Evolutionary conservation across 1,139 yeast genomes (phyloP), one percentile per base, ranked within the genome.

Genomic region (Sugiyamaella paludigena): DNA sequence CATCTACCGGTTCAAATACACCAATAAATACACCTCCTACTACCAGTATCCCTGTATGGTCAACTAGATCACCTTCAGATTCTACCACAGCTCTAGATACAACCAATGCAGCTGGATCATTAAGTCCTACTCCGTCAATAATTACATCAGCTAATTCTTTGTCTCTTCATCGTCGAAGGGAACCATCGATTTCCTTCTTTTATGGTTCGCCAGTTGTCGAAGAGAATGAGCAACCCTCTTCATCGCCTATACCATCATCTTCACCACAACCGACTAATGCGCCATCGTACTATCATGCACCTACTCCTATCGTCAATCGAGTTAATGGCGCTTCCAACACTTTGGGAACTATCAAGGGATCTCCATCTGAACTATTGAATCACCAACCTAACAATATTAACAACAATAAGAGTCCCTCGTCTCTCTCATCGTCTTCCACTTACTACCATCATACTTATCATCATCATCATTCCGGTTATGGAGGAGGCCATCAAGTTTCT

Each of bases 261-360:
- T 10, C 19, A 29, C 13, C 15, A 11, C 15, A 6, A 19, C 24
- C 24, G 5, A 19, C 24, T 5, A 19, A 19, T 19, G 24, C 24
- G 13, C 39, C 48, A 7, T 28, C 28, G 16, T 45, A 33, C 24
- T 45, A 45, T 39, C 32, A 45, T 34, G 43, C 48, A 6, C 48
- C 48, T n/a, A 26, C 28, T 15, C 38, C 38, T 16, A 19, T 19
- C 5, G 24, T 19, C 5, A 19, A 19, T 19, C 40, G 45, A 11
- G 15, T 27, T 11, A 19, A 33, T 10, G 27, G 32, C 13, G 33
- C 33, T 7, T 19, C 24, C 24, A 19, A 19, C 5, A 19, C 24
- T 4, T 40, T 50, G 7, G 49, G 45, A 2, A 45, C 61, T 13
- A 58, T 57, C 32, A 51, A 56, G 37, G 61, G 61, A 24, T 58